Conservation (phyloP, 2,329 filamentous ascomycete species). For the Trichoderma sp. region DNA sequence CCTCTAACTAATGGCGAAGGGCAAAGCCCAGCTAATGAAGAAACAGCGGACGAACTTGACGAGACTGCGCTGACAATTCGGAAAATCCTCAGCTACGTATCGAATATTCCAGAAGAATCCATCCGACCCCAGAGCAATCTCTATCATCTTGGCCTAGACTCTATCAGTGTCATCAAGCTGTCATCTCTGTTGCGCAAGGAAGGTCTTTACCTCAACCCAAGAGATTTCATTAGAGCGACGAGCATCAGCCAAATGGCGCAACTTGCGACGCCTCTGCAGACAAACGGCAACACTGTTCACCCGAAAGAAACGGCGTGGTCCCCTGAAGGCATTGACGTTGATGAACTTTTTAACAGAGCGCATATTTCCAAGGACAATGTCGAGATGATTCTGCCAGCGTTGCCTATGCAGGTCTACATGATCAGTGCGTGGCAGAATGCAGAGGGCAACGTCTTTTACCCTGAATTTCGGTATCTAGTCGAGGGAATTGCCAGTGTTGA, state of each 20-base stretch:
- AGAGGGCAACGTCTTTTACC: conserved; percentile 66
- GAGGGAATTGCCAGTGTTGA: conserved; percentile 37
- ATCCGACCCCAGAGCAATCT: conserved; percentile 65
- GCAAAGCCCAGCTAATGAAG: rapidly evolving
- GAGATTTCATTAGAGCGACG: conserved; percentile 65
- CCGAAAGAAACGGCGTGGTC: conserved; percentile 24
- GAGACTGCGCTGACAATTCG: conserved; percentile 41
- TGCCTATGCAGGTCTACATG: conserved; percentile 79
- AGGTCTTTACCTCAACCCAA: conserved; percentile 63
- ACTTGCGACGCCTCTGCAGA: conserved; percentile 14
- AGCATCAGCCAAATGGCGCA: conserved; percentile 64
- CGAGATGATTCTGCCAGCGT: conserved; percentile 62
- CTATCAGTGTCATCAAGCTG: conserved; percentile 86
- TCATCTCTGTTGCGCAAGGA: conserved; percentile 65
- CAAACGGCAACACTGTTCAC: not conserved
- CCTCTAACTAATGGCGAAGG: not conserved
- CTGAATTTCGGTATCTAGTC: conserved; percentile 64
- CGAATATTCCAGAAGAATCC: conserved; percentile 54
- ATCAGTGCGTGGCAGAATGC: conserved; percentile 72
- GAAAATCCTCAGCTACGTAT: conserved; percentile 54
- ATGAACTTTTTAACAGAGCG: conserved; percentile 37
- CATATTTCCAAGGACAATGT: conserved; percentile 47
- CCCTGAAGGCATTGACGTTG: conserved; percentile 40
- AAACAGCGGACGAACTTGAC: conserved; percentile 33
- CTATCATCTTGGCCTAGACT: conserved; percentile 86